These are phyloP conservation scores for Tripidium arundinaceum DNA, from an alignment of 202 grass and related monocot genomes.

Conservation along the genomic window DNA sequence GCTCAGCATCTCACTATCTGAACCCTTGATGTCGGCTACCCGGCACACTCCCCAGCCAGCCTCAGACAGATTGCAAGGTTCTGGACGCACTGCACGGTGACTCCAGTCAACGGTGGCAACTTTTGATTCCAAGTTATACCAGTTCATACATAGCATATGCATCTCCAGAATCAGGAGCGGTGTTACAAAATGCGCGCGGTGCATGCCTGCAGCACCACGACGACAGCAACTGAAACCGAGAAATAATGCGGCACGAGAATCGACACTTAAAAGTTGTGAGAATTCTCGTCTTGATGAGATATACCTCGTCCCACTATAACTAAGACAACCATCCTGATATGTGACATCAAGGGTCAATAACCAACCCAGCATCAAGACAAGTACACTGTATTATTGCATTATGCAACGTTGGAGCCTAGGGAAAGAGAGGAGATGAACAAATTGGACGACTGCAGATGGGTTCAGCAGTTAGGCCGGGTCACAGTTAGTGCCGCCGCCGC, in stretches of 20 bases:
- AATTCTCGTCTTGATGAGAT: constrained; percentile 55
- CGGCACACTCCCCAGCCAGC: background rate
- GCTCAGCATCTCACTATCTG: background rate
- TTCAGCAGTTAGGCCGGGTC: constrained; percentile 18
- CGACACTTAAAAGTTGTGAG: constrained; percentile 62
- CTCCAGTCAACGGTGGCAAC: constrained; percentile 3
- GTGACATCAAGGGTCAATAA: constrained; percentile 28
- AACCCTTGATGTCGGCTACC: too few species aligned
- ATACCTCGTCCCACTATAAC: constrained; percentile 31
- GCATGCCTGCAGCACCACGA: background rate
- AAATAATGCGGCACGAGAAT: constrained; percentile 39
- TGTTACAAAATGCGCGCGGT: constrained; percentile 11
- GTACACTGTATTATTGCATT: constrained; percentile 50
- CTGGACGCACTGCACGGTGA: background rate
- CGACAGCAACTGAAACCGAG: constrained; percentile 4
- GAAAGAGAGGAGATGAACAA: constrained; percentile 7
- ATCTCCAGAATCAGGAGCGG: constrained; percentile 36
- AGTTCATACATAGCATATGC: constrained; percentile 38
- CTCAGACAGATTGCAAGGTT: background rate
- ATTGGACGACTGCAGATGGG: background rate
- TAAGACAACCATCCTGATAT: constrained; percentile 43
- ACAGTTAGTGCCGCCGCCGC: background rate
- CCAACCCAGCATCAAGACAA: constrained; percentile 43
- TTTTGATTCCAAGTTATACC: constrained; percentile 29
- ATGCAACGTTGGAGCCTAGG: constrained; percentile 44